Conservation (phyloP, 345 rosid species). For the Erucastrum elatum region DNA sequence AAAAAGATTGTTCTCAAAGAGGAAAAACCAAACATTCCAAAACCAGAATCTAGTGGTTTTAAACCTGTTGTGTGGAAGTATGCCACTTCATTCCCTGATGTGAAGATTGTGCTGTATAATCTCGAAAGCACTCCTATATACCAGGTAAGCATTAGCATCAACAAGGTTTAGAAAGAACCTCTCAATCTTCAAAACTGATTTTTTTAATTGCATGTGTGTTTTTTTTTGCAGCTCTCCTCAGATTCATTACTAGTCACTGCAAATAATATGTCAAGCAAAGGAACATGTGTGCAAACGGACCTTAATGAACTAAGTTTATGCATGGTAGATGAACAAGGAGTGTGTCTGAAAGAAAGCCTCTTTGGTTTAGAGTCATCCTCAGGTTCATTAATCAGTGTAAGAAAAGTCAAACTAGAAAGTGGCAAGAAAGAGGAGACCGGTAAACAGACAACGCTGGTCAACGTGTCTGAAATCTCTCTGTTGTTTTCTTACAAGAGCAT, state of each 20-base stretch:
- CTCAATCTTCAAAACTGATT: not conserved
- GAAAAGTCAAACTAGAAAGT: conserved; percentile 71
- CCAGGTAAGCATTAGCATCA: conserved; percentile 62
- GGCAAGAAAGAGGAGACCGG: conserved; percentile 76
- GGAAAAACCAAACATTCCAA: conserved; percentile 46
- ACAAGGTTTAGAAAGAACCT: conserved; percentile 8
- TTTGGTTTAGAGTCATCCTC: conserved; percentile 75
- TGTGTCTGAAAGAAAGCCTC: conserved; percentile 72
- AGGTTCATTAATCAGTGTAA: conserved; percentile 70
- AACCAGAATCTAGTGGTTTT: conserved; percentile 52
- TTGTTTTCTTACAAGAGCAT: conserved; percentile 63
- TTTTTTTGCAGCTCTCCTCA: conserved; percentile 58
- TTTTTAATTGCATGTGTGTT: not conserved
- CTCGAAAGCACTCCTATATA: conserved; percentile 59
- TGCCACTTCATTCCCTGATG: conserved; percentile 77
- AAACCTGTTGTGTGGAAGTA: conserved; percentile 81
- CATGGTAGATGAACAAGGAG: conserved; percentile 81
- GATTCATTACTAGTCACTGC: conserved; percentile 84
- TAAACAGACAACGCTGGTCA: conserved; percentile 65
- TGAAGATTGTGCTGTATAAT: conserved; percentile 63
- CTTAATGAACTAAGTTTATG: conserved; percentile 81
- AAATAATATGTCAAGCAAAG: conserved; percentile 69
- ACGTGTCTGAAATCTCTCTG: conserved; percentile 75
- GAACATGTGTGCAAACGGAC: conserved; percentile 76
- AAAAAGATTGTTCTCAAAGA: conserved; percentile 74